phyloP scores from a whole-genome alignment of 257 asterid species.

The Lantana camara region DNA sequence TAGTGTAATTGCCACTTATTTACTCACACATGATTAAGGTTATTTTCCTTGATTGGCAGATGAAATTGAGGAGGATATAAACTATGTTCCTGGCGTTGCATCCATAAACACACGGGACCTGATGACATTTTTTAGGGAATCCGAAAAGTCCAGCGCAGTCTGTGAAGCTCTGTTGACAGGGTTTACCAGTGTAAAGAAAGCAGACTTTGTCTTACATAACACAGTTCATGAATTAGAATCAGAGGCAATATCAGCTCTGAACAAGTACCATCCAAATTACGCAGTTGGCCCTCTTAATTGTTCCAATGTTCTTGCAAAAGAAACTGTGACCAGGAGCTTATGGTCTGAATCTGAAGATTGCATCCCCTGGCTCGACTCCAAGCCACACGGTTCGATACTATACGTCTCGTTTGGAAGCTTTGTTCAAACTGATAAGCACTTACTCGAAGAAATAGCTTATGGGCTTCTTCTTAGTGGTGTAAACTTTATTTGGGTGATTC shows the following conservation, averaged over 20 bases:
- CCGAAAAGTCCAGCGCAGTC: constrained; percentile 27
- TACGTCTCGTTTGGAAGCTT: constrained; percentile 71
- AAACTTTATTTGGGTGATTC: constrained; percentile 63
- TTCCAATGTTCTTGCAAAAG: constrained; percentile 17
- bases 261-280: constrained; percentile 41
- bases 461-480: constrained; percentile 56
- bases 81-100: constrained; percentile 62
- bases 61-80: constrained; percentile 47
- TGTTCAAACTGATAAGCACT: constrained; percentile 33
- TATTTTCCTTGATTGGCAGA: constrained; percentile 30
- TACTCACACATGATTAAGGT: no score
- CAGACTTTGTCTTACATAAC: constrained; percentile 68
- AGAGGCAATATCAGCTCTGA: constrained; percentile 40
- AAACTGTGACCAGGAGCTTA: constrained; percentile 37
- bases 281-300: constrained; percentile 57
- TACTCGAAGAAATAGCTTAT: constrained; percentile 49
- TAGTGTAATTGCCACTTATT: no score
- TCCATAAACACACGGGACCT: constrained; percentile 54
- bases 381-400: constrained; percentile 49
- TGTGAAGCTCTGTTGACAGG: constrained; percentile 35
- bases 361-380: constrained; percentile 49
- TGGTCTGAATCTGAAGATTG: constrained; percentile 48
- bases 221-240: constrained; percentile 65
- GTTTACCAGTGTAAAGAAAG: constrained; percentile 52
- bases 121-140: constrained; percentile 45